Percentiles rank a stretch among this genome's conserved stretches.
phyloP scores from a whole-genome alignment of 169 alveolate species.

The Besnoitia besnoiti region DNA sequence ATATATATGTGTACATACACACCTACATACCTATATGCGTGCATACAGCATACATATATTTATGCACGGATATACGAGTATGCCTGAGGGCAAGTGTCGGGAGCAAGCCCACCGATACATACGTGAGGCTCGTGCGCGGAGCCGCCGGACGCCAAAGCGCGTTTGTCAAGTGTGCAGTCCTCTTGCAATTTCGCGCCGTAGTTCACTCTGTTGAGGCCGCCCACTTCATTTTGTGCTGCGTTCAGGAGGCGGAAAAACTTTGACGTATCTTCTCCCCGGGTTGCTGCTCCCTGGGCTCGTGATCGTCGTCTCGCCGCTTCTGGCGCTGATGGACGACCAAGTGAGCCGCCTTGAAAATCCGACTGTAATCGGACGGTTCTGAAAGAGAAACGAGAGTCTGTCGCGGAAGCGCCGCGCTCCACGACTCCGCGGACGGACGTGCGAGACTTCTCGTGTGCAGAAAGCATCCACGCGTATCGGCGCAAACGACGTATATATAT shows the following conservation, averaged over 20 bases:
- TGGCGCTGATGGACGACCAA: conserved; percentile 93
- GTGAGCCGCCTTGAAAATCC: conserved; percentile 71
- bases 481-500: too few relatives aligned
- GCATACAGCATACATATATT: background rate
- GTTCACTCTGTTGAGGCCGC: too few relatives aligned
- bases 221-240: too few relatives aligned
- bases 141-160: background rate
- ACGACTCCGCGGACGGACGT: too few relatives aligned
- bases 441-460: too few relatives aligned
- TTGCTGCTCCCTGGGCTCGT: conserved; percentile 84
- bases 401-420: too few relatives aligned
- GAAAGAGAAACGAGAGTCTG: too few relatives aligned
- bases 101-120: too few relatives aligned
- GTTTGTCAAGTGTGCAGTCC: too few relatives aligned
- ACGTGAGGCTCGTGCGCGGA: background rate
- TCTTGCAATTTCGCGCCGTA: too few relatives aligned
- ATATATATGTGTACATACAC: background rate
- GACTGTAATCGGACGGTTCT: background rate
- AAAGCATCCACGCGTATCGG: too few relatives aligned
- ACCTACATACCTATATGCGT: background rate
- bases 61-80: background rate
- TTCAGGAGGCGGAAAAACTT: conserved; percentile 91
- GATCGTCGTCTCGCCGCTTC: conserved; percentile 91
- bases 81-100: background rate
- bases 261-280: conserved; percentile 91